A percentile compares a stretch with the other conserved stretches of the same genome.
phyloP scores from a whole-genome alignment of 2,329 filamentous ascomycete species.

The Phialocephala sp. region DNA sequence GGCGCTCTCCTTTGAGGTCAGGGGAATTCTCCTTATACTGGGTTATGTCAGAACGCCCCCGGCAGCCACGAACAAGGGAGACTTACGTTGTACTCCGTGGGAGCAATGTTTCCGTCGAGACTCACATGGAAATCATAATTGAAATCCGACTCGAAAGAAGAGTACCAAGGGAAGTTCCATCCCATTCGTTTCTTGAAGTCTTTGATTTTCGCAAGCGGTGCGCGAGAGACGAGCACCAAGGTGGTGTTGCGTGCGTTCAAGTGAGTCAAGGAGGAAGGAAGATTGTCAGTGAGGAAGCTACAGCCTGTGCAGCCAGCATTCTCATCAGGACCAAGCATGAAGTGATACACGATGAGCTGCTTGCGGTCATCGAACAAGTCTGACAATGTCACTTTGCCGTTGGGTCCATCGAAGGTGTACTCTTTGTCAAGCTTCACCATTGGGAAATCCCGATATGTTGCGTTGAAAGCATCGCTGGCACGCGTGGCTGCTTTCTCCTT shows the following conservation, averaged over 20 bases:
- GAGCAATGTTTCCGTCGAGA: conserved; percentile 39
- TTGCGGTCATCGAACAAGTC: conserved; percentile 45
- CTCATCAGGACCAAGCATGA: conserved; percentile 50
- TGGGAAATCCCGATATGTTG: conserved; percentile 46
- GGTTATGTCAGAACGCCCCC: conserved; percentile 1
- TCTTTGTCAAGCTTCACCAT: conserved; percentile 48
- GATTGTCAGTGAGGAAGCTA: conserved; percentile 46
- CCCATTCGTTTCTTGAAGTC: conserved; percentile 46
- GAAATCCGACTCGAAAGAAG: conserved; percentile 45
- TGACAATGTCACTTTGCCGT: conserved; percentile 37
- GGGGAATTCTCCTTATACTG: conserved; percentile 12
- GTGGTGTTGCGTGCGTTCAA: conserved; percentile 47
- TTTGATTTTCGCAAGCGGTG: conserved; percentile 46
- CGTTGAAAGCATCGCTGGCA: conserved; percentile 41
- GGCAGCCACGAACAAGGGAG: too few relatives aligned
- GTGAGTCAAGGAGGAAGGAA: conserved; percentile 46
- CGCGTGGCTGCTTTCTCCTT: conserved; percentile 46
- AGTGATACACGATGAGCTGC: conserved; percentile 52
- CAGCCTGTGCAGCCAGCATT: conserved; percentile 48
- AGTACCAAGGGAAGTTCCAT: conserved; percentile 51
- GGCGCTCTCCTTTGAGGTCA: conserved; percentile 41
- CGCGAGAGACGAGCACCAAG: conserved; percentile 48
- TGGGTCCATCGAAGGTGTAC: conserved; percentile 45
- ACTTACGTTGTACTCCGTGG: conserved; percentile 34
- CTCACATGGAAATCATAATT: conserved; percentile 50